phyloP scores from a whole-genome alignment of 306 rosid genomes.

The Oxytropis ochrocephala region DNA sequence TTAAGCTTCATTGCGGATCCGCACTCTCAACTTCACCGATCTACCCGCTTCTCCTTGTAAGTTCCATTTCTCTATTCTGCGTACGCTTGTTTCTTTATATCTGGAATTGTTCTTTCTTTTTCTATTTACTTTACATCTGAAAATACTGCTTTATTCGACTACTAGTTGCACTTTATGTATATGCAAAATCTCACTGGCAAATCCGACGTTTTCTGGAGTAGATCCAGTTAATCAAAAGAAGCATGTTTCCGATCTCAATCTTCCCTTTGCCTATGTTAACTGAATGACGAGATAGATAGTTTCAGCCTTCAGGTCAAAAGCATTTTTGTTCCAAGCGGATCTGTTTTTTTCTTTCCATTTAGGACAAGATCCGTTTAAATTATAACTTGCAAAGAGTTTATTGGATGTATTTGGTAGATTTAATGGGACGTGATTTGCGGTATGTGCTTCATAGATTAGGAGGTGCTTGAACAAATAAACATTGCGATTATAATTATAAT shows the following conservation, averaged over 20 bases:
- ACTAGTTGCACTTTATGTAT: background rate
- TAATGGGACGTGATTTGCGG: background rate
- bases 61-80: background rate
- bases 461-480: background rate
- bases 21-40: background rate
- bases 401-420: background rate
- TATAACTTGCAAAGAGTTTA: background rate
- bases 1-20: background rate
- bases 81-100: too few relatives aligned
- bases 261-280: background rate
- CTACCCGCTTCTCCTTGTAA: background rate
- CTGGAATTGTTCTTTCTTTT: background rate
- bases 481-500: background rate
- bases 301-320: background rate
- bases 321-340: background rate
- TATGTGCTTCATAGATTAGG: background rate
- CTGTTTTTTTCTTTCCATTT: background rate
- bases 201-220: background rate
- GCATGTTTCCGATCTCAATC: background rate
- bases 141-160: background rate
- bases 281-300: too few relatives aligned
- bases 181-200: background rate
- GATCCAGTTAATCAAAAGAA: background rate
- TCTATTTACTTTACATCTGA: background rate
- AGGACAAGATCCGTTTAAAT: background rate